phyloP scores from a whole-genome alignment of 192 early-diverging fungal species.

The Allomyces arbusculus region DNA sequence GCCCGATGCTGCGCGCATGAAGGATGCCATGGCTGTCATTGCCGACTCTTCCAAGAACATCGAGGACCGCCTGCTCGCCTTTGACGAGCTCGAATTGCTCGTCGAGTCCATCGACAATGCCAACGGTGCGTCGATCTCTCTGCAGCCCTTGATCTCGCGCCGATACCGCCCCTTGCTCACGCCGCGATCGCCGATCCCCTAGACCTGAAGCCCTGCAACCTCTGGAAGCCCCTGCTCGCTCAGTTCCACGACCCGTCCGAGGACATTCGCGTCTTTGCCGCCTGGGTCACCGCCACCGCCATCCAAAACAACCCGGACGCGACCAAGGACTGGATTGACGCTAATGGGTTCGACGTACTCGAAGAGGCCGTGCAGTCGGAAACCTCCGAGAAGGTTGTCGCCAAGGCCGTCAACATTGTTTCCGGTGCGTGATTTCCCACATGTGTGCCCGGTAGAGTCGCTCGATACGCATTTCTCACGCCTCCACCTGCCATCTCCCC shows the following conservation, averaged over 20 bases:
- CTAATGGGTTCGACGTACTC: neutral
- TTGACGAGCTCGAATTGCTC: slow-evolving; percentile 38
- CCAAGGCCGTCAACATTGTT: neutral
- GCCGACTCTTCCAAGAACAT: slow-evolving; percentile 6
- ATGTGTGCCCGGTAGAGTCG: too few species aligned
- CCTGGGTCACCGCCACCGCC: slow-evolving; percentile 32
- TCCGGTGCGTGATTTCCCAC: neutral
- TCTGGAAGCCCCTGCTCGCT: slow-evolving; percentile 25
- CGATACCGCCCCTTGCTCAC: too few species aligned
- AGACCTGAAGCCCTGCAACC: slow-evolving; percentile 25
- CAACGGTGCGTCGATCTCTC: slow-evolving; percentile 15
- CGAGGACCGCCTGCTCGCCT: slow-evolving; percentile 19
- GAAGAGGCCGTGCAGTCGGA: neutral
- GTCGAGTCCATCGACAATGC: slow-evolving; percentile 40
- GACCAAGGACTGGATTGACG: slow-evolving; percentile 11
- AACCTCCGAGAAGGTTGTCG: neutral
- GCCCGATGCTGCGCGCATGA: slow-evolving; percentile 29
- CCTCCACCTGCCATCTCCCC: too few species aligned
- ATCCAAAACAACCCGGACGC: slow-evolving; percentile 35
- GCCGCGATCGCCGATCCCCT: neutral
- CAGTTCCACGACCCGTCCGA: slow-evolving; percentile 5
- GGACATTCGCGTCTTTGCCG: slow-evolving; percentile 16
- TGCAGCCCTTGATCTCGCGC: neutral
- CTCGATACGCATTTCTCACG: too few species aligned
- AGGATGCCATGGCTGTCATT: slow-evolving; percentile 26